phyloP scores from a whole-genome alignment of 2,329 filamentous ascomycete species.

The Fusarium nodosum region DNA sequence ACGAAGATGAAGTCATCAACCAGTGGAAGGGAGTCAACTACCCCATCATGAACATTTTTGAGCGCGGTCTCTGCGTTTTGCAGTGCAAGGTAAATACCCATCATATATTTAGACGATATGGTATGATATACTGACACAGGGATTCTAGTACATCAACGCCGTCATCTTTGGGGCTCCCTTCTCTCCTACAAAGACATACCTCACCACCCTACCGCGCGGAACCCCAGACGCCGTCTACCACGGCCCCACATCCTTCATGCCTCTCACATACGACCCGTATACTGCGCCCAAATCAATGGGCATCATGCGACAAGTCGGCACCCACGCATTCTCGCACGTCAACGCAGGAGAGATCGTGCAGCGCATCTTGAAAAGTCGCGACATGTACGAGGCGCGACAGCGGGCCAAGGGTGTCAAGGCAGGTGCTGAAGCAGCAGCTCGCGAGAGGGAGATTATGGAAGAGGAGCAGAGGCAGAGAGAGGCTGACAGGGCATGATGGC shows the following conservation, averaged over 20 bases:
- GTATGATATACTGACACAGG: constrained; percentile 17
- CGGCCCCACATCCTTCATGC: constrained; percentile 94
- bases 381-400: constrained; percentile 92
- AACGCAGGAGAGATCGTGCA: constrained; percentile 94
- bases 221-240: constrained; percentile 89
- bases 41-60: constrained; percentile 99
- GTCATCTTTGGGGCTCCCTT: constrained; percentile 93
- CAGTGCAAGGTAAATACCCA: constrained; percentile 81
- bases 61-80: constrained; percentile 93
- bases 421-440: constrained; percentile 76
- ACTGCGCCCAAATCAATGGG: constrained; percentile 82
- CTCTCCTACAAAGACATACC: constrained; percentile 82
- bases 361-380: constrained; percentile 87
- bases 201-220: constrained; percentile 79
- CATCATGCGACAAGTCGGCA: constrained; percentile 83
- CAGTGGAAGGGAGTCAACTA: constrained; percentile 98
- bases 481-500: constrained; percentile 52
- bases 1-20: constrained; percentile 96
- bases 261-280: constrained; percentile 84
- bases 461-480: constrained; percentile 68
- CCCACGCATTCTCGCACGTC: constrained; percentile 85
- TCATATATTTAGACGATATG: too few species aligned
- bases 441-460: constrained; percentile 72
- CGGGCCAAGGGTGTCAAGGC: constrained; percentile 90
- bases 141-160: constrained; percentile 81